Evolutionary conservation across 768 basidiomycete species (phyloP), one percentile per base, ranked within the genome.

Genomic region (Termitomyces titanicus): DNA sequence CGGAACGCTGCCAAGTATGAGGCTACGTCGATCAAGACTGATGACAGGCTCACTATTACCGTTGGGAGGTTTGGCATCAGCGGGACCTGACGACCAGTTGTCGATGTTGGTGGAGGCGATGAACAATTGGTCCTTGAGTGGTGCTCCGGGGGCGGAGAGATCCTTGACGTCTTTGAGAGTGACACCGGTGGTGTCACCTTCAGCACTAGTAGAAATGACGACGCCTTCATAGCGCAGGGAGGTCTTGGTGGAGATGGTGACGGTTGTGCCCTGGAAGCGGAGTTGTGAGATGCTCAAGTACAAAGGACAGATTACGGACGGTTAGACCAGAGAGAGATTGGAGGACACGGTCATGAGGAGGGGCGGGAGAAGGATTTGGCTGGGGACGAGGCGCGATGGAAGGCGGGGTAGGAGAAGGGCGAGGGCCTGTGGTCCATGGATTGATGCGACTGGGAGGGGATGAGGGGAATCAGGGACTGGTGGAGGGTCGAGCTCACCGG

Each of bases 111-210:
- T 79, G 11, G 84, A 79, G 24, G 86, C 78, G 58, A 93, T 77
- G 69, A 90, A 90, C 43, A 86, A 61, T 9, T 74, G 70, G 47
- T 92, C 89, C 68, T 84, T 88, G 57, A 88, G 78, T 29, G 91
- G 82, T 1, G 81, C 80, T 46, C 83, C 86, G 9, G 85, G 83
- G 55, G 72, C 78, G 13, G 80, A 74, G 50, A 92, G 72, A 59
- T 93, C 90, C 72, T 85, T 88, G 64, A 81, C 88, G 68, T 92
- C 88, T 66, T 84, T 86, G 58, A 93, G 79, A 8, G 84, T 84
- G 51, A 92, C 82, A 44, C 91, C 92, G 12, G 75, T 69, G 25
- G 80, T 83, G 67, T 89, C 87, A 44, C 86, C 84, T 64, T 91
- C 89, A 20, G 67, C 72, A 55, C 66, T 68, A 38, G 87, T 86